Evolutionary conservation across 2,329 filamentous ascomycete genomes (phyloP).

Genomic region (Zasmidium angulare): DNA sequence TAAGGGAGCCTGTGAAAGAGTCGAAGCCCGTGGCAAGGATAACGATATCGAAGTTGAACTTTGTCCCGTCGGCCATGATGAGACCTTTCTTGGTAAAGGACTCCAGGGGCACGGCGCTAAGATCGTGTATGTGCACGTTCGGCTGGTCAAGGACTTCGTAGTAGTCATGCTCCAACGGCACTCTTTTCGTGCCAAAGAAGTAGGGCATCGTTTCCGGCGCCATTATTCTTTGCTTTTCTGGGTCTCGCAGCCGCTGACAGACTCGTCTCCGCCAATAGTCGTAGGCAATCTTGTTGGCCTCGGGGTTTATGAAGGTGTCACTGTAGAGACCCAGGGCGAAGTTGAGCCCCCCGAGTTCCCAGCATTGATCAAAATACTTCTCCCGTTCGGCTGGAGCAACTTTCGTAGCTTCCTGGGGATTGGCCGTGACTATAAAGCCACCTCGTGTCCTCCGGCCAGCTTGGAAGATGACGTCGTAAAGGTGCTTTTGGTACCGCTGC

Average conservation of each 20-base stretch:
- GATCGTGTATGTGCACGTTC: slow-evolving; percentile 43
- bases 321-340: slow-evolving; percentile 40
- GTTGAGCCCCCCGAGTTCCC: slow-evolving; percentile 42
- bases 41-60: slow-evolving; percentile 45
- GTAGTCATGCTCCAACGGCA: slow-evolving; percentile 46
- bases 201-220: slow-evolving; percentile 55
- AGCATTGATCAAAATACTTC: slow-evolving; percentile 36
- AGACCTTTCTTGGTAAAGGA: slow-evolving; percentile 42
- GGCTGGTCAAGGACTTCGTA: slow-evolving; percentile 44
- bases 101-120: slow-evolving; percentile 42
- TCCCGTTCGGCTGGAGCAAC: slow-evolving; percentile 52
- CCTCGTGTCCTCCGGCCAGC: slow-evolving; percentile 43
- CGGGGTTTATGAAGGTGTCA: slow-evolving; percentile 38
- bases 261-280: slow-evolving; percentile 41
- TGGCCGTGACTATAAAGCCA: slow-evolving; percentile 60
- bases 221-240: slow-evolving; percentile 50
- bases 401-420: slow-evolving; percentile 47
- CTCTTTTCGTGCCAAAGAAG: slow-evolving; percentile 49
- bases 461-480: slow-evolving; percentile 37
- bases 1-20: slow-evolving; percentile 36
- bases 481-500: slow-evolving; percentile 51
- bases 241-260: slow-evolving; percentile 51
- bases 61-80: neutral
- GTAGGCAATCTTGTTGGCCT: slow-evolving; percentile 41
- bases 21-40: slow-evolving; percentile 49